Evolutionary conservation across 78 protist genomes (phyloP).

Genomic region (Planoprotostelium fungivorum): DNA sequence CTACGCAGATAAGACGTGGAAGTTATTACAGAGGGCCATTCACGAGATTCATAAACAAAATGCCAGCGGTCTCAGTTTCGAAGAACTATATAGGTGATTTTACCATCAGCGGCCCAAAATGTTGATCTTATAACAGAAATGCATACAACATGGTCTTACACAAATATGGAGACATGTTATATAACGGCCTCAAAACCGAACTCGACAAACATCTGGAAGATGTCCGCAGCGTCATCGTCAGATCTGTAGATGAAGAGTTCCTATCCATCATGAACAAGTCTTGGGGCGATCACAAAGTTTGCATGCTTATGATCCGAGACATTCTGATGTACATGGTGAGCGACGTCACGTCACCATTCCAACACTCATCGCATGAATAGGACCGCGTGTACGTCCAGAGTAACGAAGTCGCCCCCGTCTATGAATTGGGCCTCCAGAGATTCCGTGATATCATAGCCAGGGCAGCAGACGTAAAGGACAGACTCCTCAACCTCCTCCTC

Average conservation of each 20-base stretch:
- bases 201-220: conserved; percentile 53
- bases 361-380: neutral
- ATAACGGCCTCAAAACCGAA: conserved; percentile 58
- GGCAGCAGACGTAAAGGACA: conserved; percentile 36
- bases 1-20: conserved; percentile 59
- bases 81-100: conserved; percentile 74
- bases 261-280: conserved; percentile 26
- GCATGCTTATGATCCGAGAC: conserved; percentile 86
- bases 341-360: too few species aligned
- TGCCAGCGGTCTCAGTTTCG: conserved; percentile 80
- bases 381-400: conserved; percentile 71
- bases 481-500: conserved; percentile 44
- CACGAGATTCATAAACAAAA: conserved; percentile 72
- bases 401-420: conserved; percentile 53
- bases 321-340: conserved; percentile 88
- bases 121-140: conserved; percentile 15
- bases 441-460: conserved; percentile 69
- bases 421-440: conserved; percentile 68
- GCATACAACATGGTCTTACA: conserved; percentile 89
- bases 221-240: conserved; percentile 28
- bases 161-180: conserved; percentile 78
- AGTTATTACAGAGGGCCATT: conserved; percentile 63
- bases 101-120: neutral
- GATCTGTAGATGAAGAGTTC: conserved; percentile 50
- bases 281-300: conserved; percentile 77